Percentiles rank a stretch among this genome's conserved stretches.
phyloP scores from a whole-genome alignment of 495 filamentous ascomycete genomes.

The Penicillium mononematosum region DNA sequence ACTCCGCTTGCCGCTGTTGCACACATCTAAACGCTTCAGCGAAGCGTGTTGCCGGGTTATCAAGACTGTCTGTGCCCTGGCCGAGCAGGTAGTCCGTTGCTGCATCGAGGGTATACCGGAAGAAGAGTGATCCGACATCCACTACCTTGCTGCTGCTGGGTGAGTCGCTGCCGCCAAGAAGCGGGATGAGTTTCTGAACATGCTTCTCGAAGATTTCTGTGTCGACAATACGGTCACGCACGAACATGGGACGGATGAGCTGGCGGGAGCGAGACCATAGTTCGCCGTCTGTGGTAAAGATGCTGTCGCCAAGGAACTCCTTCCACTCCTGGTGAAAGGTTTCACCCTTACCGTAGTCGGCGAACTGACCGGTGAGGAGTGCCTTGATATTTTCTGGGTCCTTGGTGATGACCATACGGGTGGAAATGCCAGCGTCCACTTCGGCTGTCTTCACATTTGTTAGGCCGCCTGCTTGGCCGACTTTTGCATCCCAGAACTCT shows the following conservation, averaged over 20 bases:
- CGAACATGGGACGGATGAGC: slow-evolving; percentile 80
- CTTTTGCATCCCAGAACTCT: slow-evolving; percentile 56
- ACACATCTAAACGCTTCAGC: slow-evolving; percentile 74
- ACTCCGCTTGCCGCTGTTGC: slow-evolving; percentile 63
- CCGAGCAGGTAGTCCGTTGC: slow-evolving; percentile 89
- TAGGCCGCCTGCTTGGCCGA: slow-evolving; percentile 39
- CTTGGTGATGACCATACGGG: slow-evolving; percentile 60
- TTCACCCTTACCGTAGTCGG: slow-evolving; percentile 70
- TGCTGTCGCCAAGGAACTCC: slow-evolving; percentile 72
- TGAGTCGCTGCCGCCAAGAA: slow-evolving; percentile 48
- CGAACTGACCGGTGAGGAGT: slow-evolving; percentile 70
- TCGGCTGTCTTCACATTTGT: slow-evolving; percentile 58
- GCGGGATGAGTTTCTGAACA: slow-evolving; percentile 63
- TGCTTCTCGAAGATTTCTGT: slow-evolving; percentile 78
- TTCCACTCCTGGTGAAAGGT: slow-evolving; percentile 68
- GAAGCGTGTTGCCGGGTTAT: slow-evolving; percentile 54
- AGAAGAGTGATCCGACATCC: slow-evolving; percentile 71
- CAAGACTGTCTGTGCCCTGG: slow-evolving; percentile 66
- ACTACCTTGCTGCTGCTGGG: slow-evolving; percentile 51
- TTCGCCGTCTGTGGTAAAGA: slow-evolving; percentile 75
- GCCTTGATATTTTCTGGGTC: slow-evolving; percentile 73
- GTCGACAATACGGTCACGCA: slow-evolving; percentile 75
- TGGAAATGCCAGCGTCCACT: slow-evolving; percentile 48
- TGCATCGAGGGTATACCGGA: slow-evolving; percentile 77
- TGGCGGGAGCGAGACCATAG: slow-evolving; percentile 73